Percentiles rank a stretch among this genome's conserved stretches.
phyloP scores from a whole-genome alignment of 2,329 filamentous ascomycete genomes.

The Sarocladium oryzae region DNA sequence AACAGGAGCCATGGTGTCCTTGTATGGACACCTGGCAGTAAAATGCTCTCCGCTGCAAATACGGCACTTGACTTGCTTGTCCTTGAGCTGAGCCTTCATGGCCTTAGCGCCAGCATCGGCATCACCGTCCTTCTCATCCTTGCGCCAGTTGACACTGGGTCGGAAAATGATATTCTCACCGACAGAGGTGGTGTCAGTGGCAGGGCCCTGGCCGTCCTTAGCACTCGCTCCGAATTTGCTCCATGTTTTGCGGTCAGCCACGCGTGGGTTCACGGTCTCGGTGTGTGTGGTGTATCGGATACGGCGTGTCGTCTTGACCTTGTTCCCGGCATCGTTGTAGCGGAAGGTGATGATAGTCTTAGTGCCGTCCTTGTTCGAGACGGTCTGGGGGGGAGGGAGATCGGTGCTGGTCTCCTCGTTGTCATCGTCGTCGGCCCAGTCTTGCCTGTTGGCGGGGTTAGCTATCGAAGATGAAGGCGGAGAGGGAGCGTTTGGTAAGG shows the following conservation, averaged over 20 bases:
- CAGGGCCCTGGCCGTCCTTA: slow-evolving; percentile 76
- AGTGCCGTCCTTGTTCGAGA: slow-evolving; percentile 96
- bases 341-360: slow-evolving; percentile 90
- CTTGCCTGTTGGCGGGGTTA: slow-evolving; percentile 45
- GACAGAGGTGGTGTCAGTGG: slow-evolving; percentile 82
- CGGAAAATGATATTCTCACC: slow-evolving; percentile 98
- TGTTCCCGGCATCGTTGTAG: slow-evolving; percentile 88
- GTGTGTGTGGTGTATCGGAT: slow-evolving; percentile 89
- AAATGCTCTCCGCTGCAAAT: slow-evolving; percentile 99
- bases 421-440: slow-evolving; percentile 97
- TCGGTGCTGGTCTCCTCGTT: slow-evolving; percentile 63
- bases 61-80: slow-evolving; percentile 99
- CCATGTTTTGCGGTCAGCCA: slow-evolving; percentile 92
- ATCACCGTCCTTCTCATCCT: slow-evolving; percentile 76
- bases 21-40: slow-evolving; percentile 97
- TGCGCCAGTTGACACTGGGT: slow-evolving; percentile 89
- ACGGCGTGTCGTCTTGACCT: slow-evolving; percentile 94
- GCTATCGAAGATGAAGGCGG: slow-evolving; percentile 12
- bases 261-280: slow-evolving; percentile 91
- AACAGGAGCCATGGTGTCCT: slow-evolving; percentile 95
- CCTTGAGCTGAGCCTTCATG: slow-evolving; percentile 81
- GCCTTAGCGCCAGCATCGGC: slow-evolving; percentile 65
- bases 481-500: slow-evolving; percentile 11
- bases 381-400: slow-evolving; percentile 81
- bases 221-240: slow-evolving; percentile 86